Evolutionary conservation across 108 stramenopile species (phyloP).

Genomic region (Nitzschia sp.): DNA sequence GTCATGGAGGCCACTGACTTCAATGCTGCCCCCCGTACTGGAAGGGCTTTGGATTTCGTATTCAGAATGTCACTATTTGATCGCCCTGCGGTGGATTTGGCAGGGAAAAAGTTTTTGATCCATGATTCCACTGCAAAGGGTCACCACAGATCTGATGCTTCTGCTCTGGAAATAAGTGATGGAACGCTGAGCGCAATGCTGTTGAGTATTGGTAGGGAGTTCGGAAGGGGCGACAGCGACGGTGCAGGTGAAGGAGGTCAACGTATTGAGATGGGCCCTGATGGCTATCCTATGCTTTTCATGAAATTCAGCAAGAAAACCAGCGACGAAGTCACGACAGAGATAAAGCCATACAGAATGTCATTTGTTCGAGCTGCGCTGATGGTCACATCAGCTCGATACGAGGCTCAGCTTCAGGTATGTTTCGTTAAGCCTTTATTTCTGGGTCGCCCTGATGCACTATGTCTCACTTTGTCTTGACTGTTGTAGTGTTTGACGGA

Average conservation of each 20-base stretch:
- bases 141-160: constrained; percentile 75
- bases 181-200: constrained; percentile 66
- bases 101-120: constrained; percentile 67
- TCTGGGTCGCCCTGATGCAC: neutral
- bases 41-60: constrained; percentile 78
- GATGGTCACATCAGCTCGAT: constrained; percentile 63
- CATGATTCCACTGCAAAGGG: constrained; percentile 59
- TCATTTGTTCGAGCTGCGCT: constrained; percentile 83
- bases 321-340: constrained; percentile 36
- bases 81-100: constrained; percentile 65
- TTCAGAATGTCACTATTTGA: constrained; percentile 77
- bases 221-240: neutral
- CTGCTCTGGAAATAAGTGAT: constrained; percentile 76
- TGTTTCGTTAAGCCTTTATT: neutral
- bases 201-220: constrained; percentile 46
- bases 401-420: constrained; percentile 70
- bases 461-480: neutral
- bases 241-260: neutral
- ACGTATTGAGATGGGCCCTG: constrained; percentile 50
- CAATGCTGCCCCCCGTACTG: constrained; percentile 63
- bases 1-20: constrained; percentile 80
- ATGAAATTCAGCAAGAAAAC: constrained; percentile 35
- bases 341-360: constrained; percentile 70
- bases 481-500: constrained; percentile 46
- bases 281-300: constrained; percentile 62